A percentile compares a stretch with the other conserved stretches of the same genome.
Evolutionary conservation across 768 basidiomycete species (phyloP).

Genomic region (Hemileccinum impolitum): DNA sequence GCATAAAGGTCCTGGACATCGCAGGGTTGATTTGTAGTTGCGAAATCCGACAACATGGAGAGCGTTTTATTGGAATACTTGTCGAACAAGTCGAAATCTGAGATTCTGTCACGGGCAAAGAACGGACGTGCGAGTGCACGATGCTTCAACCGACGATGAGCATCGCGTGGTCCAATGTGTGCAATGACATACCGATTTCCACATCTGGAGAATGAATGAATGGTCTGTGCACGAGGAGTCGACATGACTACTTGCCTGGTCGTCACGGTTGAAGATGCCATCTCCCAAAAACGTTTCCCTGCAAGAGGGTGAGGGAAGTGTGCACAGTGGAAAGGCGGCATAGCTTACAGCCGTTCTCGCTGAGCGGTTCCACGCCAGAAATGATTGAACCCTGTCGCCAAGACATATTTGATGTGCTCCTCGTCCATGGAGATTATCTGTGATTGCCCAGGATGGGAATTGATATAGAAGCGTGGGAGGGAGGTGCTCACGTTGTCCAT

Average conservation of each 20-base stretch:
- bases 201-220: constrained; percentile 36
- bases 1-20: constrained; percentile 68
- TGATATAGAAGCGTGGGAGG: not conserved
- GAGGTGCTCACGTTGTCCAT: constrained; percentile 54
- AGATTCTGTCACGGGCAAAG: constrained; percentile 68
- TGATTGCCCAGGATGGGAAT: not conserved
- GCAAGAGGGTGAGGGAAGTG: constrained; percentile 9
- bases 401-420: constrained; percentile 60
- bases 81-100: constrained; percentile 69
- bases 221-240: not conserved
- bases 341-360: constrained; percentile 61
- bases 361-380: constrained; percentile 67
- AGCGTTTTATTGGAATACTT: constrained; percentile 47
- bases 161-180: not conserved
- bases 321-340: not conserved
- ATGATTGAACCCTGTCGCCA: constrained; percentile 60
- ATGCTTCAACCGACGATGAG: constrained; percentile 41
- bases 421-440: constrained; percentile 77
- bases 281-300: constrained; percentile 59
- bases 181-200: constrained; percentile 54
- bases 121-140: constrained; percentile 67
- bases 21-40: constrained; percentile 39
- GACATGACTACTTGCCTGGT: constrained; percentile 43
- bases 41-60: constrained; percentile 42
- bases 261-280: constrained; percentile 78